A percentile compares a stretch with the other conserved stretches of the same genome.
phyloP scores from a whole-genome alignment of 495 filamentous ascomycete genomes.

The Xanthoparmelia taractica region DNA sequence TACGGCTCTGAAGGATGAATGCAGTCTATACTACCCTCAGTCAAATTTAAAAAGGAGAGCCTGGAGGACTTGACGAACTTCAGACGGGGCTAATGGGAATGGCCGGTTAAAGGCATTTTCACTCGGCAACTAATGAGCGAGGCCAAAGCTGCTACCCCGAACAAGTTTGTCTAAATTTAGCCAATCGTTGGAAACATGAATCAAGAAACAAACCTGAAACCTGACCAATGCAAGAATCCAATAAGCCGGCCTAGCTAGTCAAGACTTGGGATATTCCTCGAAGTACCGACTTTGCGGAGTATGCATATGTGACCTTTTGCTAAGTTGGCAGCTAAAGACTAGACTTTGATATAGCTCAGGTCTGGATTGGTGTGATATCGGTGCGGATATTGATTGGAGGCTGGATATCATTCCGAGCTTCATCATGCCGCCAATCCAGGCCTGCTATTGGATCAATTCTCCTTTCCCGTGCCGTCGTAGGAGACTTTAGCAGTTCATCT shows the following conservation, averaged over 20 bases:
- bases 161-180: neutral
- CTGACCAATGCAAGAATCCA: neutral
- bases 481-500: neutral
- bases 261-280: neutral
- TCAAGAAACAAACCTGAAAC: neutral
- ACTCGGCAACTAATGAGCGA: neutral
- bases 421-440: neutral
- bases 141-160: neutral
- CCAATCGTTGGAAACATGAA: neutral
- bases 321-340: neutral
- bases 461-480: neutral
- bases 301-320: neutral
- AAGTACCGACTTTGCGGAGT: neutral
- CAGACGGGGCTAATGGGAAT: neutral
- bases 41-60: too few relatives aligned
- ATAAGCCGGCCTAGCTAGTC: neutral
- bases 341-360: neutral
- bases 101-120: neutral
- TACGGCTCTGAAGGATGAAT: neutral
- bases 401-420: neutral
- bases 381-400: neutral
- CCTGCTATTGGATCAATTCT: neutral
- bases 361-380: too few relatives aligned
- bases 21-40: too few relatives aligned
- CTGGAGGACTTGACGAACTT: neutral